phyloP scores from a whole-genome alignment of 805 yeast genomes.

The Lachancea cidri region DNA sequence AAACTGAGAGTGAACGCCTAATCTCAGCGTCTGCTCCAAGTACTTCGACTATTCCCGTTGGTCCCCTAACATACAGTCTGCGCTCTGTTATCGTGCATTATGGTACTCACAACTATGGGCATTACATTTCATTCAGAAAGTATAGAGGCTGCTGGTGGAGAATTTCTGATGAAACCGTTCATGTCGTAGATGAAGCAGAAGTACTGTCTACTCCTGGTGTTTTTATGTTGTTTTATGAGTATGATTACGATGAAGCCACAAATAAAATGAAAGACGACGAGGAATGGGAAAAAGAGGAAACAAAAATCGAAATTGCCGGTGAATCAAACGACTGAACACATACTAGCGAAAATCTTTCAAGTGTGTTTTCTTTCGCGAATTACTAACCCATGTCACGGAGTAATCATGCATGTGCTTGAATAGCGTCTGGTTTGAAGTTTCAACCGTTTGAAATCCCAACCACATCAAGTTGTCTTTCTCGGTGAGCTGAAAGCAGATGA shows the following conservation, averaged over 20 bases:
- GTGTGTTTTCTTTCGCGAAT: too few species aligned
- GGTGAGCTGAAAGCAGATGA: too few species aligned
- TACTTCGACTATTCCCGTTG: conserved; percentile 30
- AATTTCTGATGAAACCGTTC: conserved; percentile 84
- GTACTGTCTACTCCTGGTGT: conserved; percentile 81
- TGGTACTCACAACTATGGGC: conserved; percentile 98
- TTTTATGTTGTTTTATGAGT: conserved; percentile 87
- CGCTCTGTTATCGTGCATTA: conserved; percentile 88
- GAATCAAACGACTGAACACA: too few species aligned
- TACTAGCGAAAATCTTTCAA: too few species aligned
- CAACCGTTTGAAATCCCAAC: too few species aligned
- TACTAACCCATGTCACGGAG: too few species aligned
- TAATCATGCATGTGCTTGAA: too few species aligned
- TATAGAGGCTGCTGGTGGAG: conserved; percentile 91
- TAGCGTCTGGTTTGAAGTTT: too few species aligned
- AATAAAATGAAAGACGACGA: conserved; percentile 28
- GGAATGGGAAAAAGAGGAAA: conserved; percentile 21
- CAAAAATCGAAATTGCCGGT: conserved; percentile 10
- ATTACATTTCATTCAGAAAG: conserved; percentile 83
- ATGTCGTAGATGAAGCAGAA: conserved; percentile 72
- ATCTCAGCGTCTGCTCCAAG: conserved; percentile 3
- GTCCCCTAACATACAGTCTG: conserved; percentile 57
- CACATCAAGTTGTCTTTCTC: too few species aligned
- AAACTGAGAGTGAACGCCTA: conserved; percentile 1
- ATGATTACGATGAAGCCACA: conserved; percentile 35